phyloP scores from a whole-genome alignment of 805 yeast genomes.

The Metschnikowia peoriensis region DNA sequence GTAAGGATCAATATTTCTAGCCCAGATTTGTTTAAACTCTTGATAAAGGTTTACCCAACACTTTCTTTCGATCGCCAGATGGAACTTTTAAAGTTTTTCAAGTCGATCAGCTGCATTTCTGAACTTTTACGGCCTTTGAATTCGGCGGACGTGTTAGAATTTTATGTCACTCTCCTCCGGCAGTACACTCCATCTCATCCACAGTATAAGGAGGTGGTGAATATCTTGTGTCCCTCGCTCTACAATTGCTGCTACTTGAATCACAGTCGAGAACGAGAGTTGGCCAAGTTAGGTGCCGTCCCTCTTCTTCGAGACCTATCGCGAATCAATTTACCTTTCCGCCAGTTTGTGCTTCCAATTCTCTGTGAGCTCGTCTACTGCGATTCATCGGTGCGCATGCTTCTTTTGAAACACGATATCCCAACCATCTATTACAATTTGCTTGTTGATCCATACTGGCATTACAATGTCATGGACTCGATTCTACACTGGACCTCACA shows the following conservation, averaged over 20 bases:
- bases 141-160: constrained; percentile 43
- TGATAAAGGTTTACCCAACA: constrained; percentile 39
- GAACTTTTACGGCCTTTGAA: constrained; percentile 32
- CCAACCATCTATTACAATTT: constrained; percentile 39
- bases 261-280: constrained; percentile 42
- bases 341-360: constrained; percentile 53
- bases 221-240: constrained; percentile 46
- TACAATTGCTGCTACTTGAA: constrained; percentile 53
- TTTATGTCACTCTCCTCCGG: constrained; percentile 35
- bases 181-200: constrained; percentile 26
- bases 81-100: constrained; percentile 44
- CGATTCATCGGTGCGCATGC: constrained; percentile 35
- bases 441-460: constrained; percentile 55
- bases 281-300: constrained; percentile 47
- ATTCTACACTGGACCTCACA: constrained; percentile 40
- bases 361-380: constrained; percentile 53
- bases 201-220: constrained; percentile 40
- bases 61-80: constrained; percentile 34
- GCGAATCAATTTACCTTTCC: constrained; percentile 40
- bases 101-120: constrained; percentile 39
- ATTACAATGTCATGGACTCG: constrained; percentile 53
- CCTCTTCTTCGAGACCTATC: constrained; percentile 43
- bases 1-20: constrained; percentile 41
- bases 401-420: constrained; percentile 37
- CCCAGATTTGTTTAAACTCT: constrained; percentile 38